phyloP scores from a whole-genome alignment of 192 early-diverging fungal species.

The Spinellus fusiger region DNA sequence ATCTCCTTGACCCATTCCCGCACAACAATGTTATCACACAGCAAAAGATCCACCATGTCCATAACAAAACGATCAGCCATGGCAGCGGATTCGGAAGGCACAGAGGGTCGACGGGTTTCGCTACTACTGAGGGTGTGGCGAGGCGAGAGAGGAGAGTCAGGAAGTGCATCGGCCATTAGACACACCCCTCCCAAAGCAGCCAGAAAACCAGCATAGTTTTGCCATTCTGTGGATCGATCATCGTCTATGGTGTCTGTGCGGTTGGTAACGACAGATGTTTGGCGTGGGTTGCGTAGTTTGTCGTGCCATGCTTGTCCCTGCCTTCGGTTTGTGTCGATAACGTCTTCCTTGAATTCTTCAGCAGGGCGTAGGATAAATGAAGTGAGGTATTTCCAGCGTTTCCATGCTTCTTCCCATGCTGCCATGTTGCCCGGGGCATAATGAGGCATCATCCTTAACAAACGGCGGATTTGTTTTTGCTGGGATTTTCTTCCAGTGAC shows the following conservation, averaged over 20 bases:
- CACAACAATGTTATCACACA: conserved; percentile 68
- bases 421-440: conserved; percentile 70
- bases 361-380: conserved; percentile 21
- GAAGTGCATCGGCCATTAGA: conserved; percentile 28
- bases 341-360: conserved; percentile 30
- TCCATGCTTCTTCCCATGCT: conserved; percentile 80
- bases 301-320: conserved; percentile 36
- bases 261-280: conserved; percentile 14
- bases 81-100: conserved; percentile 16
- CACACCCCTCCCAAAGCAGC: conserved; percentile 76
- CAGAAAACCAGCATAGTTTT: conserved; percentile 79
- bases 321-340: conserved; percentile 17
- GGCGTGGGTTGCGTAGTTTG: conserved; percentile 17
- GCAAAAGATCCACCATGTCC: conserved; percentile 69
- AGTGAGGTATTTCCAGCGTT: conserved; percentile 65
- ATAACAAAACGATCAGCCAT: conserved; percentile 67
- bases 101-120: conserved; percentile 9
- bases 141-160: conserved; percentile 10
- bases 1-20: conserved; percentile 77
- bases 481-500: conserved; percentile 63
- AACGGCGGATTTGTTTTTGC: conserved; percentile 69
- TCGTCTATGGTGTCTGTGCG: conserved; percentile 16
- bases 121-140: not conserved
- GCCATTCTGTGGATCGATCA: conserved; percentile 57
- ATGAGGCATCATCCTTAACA: conserved; percentile 58